phyloP scores from a whole-genome alignment of 108 stramenopile species.

The Hondaea fermentalgiana region DNA sequence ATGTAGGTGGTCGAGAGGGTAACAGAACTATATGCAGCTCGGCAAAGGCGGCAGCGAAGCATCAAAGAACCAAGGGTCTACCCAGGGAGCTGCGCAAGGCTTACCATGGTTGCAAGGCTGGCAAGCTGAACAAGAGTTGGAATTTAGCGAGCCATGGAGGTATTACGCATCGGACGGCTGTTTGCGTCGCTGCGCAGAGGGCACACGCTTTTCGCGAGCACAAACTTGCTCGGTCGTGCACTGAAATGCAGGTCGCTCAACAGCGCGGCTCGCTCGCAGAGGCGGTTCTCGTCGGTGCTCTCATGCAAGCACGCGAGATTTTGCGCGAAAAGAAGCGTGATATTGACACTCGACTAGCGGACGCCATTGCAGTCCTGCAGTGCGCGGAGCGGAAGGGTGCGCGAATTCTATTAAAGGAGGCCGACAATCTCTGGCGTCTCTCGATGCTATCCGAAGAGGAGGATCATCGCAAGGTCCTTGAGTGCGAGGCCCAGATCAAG shows the following conservation, averaged over 20 bases:
- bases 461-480: neutral
- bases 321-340: neutral
- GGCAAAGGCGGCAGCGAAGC: neutral
- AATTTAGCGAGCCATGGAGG: neutral
- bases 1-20: neutral
- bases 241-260: neutral
- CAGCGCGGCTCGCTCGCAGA: neutral
- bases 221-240: neutral
- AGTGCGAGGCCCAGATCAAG: neutral
- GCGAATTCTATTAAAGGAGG: neutral
- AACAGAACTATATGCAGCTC: neutral
- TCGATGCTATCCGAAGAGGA: neutral
- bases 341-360: neutral
- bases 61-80: neutral
- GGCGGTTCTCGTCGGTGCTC: neutral
- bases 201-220: neutral
- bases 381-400: neutral
- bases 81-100: neutral
- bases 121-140: neutral
- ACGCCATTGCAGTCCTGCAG: neutral
- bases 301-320: neutral
- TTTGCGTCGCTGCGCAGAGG: neutral
- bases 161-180: neutral
- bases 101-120: neutral
- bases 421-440: neutral